phyloP scores from a whole-genome alignment of 306 rosid species.

The Sechiopsis laciniata region DNA sequence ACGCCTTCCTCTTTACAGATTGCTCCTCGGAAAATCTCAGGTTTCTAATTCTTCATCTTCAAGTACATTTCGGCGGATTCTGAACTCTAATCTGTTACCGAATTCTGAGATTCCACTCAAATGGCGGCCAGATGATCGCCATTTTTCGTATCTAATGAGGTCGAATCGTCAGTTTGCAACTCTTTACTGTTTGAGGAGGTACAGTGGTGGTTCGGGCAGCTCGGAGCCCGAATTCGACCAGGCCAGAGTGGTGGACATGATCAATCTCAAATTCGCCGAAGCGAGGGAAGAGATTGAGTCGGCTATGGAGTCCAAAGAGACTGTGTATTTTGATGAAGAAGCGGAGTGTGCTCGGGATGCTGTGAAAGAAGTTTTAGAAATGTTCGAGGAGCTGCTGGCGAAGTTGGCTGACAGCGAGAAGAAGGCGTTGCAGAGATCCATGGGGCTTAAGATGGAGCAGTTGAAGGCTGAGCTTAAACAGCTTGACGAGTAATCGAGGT shows the following conservation, averaged over 20 bases:
- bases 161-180: conserved; percentile 25
- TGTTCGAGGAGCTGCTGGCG: conserved; percentile 50
- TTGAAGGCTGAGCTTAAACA: conserved; percentile 81
- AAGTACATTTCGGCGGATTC: not conserved
- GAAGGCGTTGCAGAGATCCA: conserved; percentile 64
- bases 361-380: conserved; percentile 49
- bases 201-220: conserved; percentile 31
- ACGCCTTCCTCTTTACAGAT: conserved; percentile 33
- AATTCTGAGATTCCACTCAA: conserved; percentile 20
- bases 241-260: conserved; percentile 67
- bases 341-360: conserved; percentile 92
- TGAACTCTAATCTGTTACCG: conserved; percentile 18
- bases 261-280: conserved; percentile 86
- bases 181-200: conserved; percentile 28
- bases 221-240: conserved; percentile 39
- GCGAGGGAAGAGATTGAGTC: conserved; percentile 93
- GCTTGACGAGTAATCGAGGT: conserved; percentile 64
- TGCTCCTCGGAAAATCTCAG: conserved; percentile 25
- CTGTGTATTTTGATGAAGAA: conserved; percentile 84
- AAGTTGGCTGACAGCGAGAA: conserved; percentile 55
- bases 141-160: conserved; percentile 21
- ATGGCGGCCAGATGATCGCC: conserved; percentile 28
- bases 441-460: conserved; percentile 93
- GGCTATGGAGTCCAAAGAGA: conserved; percentile 90
- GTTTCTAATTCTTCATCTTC: conserved; percentile 26